phyloP scores from a whole-genome alignment of 2,329 filamentous ascomycete genomes.

The Colletotrichum acutatum region DNA sequence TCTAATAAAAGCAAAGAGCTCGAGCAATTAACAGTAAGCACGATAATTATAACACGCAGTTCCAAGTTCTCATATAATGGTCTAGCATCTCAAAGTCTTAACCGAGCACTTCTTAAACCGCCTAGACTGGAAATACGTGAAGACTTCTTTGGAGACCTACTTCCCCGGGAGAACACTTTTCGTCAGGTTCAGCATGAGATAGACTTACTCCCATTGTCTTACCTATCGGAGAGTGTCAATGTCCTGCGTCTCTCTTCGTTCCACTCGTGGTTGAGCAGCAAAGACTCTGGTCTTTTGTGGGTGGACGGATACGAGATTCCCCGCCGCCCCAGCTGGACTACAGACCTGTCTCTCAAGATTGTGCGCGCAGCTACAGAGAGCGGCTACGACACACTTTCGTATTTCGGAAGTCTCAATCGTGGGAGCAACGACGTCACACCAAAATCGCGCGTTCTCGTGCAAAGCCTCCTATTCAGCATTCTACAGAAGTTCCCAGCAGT shows the following conservation, averaged over 20 bases:
- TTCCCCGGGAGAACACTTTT: background rate
- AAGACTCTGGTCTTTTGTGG: background rate
- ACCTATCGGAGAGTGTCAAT: background rate
- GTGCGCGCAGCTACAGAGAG: background rate
- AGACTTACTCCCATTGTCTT: background rate
- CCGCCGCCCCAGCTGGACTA: background rate
- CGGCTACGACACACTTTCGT: background rate
- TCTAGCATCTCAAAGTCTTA: background rate
- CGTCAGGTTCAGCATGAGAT: background rate
- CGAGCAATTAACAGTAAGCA: too few species aligned
- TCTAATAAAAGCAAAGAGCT: too few species aligned
- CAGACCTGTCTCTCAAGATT: background rate
- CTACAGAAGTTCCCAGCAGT: background rate
- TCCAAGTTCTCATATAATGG: too few species aligned
- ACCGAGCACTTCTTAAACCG: background rate
- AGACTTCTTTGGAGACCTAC: background rate
- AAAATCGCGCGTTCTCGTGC: background rate
- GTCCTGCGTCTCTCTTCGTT: background rate
- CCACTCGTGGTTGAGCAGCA: background rate
- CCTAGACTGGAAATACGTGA: background rate
- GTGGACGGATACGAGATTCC: background rate
- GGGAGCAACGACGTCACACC: accelerated
- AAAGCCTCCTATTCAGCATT: background rate
- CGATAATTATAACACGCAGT: too few species aligned
- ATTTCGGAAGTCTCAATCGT: background rate